Conservation (phyloP, 2,329 filamentous ascomycete species). For the Aulographum hederae region DNA sequence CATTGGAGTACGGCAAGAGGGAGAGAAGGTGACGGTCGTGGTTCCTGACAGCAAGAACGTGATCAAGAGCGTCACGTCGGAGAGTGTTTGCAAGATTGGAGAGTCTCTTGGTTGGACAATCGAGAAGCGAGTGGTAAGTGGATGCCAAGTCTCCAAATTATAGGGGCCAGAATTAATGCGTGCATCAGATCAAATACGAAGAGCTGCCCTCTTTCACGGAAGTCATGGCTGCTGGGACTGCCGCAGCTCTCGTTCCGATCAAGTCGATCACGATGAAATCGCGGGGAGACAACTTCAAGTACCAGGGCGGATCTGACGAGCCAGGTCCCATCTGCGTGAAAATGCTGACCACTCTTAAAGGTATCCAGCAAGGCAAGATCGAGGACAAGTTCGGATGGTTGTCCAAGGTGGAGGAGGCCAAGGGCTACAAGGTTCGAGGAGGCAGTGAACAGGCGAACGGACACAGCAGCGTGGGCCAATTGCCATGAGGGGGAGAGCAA, state of each 20-base stretch:
- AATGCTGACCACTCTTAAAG: conserved; percentile 60
- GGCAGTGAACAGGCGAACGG: too few relatives aligned
- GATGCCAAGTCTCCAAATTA: too few relatives aligned
- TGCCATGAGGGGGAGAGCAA: too few relatives aligned
- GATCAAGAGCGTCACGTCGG: conserved; percentile 72
- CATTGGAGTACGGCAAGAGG: conserved; percentile 53
- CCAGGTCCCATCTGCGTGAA: conserved; percentile 56
- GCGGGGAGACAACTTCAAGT: conserved; percentile 35
- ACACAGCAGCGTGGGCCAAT: too few relatives aligned
- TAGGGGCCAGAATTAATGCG: too few relatives aligned
- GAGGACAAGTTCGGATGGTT: conserved; percentile 66
- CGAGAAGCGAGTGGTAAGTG: conserved; percentile 51
- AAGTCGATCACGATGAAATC: conserved; percentile 65
- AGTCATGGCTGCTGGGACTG: conserved; percentile 82
- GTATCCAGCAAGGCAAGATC: conserved; percentile 66
- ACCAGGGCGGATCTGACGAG: conserved; percentile 40
- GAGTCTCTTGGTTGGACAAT: conserved; percentile 67
- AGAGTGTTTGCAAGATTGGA: conserved; percentile 60
- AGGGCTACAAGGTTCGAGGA: too few relatives aligned
- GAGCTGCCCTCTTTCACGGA: conserved; percentile 50
- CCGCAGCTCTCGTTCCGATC: conserved; percentile 80
- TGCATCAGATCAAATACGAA: conserved; percentile 41
- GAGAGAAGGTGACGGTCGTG: conserved; percentile 45
- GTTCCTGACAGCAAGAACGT: conserved; percentile 79
- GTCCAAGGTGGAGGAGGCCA: conserved; percentile 21